These are phyloP conservation scores for Cladophialophora psammophila DNA, from an alignment of 2,329 filamentous ascomycete genomes.

Conservation along the genomic window DNA sequence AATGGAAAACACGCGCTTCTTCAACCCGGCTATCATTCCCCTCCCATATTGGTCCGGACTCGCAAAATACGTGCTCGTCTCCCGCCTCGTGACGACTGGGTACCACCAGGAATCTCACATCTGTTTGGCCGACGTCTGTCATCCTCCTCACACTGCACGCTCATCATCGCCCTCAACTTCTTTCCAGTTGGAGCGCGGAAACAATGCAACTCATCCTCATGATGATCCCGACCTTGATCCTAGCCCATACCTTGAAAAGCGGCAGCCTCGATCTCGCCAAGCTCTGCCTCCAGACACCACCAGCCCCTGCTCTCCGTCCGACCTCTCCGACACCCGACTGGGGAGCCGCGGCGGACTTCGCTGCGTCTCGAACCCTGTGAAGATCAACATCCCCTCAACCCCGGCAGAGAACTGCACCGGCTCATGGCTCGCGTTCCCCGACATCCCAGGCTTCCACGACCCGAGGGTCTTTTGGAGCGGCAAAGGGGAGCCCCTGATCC, in stretches of 20 bases:
- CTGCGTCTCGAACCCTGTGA: constrained; percentile 44
- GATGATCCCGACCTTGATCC: neutral
- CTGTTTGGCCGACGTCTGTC: constrained; percentile 51
- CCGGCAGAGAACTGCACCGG: constrained; percentile 48
- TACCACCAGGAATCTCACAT: constrained; percentile 49
- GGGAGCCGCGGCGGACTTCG: constrained; percentile 47
- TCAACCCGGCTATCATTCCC: constrained; percentile 51
- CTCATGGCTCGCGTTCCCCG: constrained; percentile 44
- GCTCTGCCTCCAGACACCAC: constrained; percentile 38
- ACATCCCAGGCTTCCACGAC: constrained; percentile 53
- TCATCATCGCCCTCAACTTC: neutral
- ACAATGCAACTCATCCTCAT: neutral
- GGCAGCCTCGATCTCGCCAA: constrained; percentile 2
- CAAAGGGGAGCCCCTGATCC: constrained; percentile 50
- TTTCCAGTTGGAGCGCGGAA: neutral
- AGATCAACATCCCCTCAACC: constrained; percentile 49
- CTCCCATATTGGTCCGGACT: constrained; percentile 48
- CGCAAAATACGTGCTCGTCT: constrained; percentile 49
- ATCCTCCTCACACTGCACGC: constrained; percentile 30
- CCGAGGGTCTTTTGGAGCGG: constrained; percentile 52
- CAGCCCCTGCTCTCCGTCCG: constrained; percentile 44
- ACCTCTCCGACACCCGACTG: constrained; percentile 41
- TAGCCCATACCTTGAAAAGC: neutral
- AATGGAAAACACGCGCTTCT: constrained; percentile 37
- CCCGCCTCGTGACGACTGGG: constrained; percentile 47